Percentiles rank a stretch among this genome's conserved stretches.
Evolutionary conservation across 371 early-diverging fungal genomes (phyloP).

Genomic region (Mucor racemosus): DNA sequence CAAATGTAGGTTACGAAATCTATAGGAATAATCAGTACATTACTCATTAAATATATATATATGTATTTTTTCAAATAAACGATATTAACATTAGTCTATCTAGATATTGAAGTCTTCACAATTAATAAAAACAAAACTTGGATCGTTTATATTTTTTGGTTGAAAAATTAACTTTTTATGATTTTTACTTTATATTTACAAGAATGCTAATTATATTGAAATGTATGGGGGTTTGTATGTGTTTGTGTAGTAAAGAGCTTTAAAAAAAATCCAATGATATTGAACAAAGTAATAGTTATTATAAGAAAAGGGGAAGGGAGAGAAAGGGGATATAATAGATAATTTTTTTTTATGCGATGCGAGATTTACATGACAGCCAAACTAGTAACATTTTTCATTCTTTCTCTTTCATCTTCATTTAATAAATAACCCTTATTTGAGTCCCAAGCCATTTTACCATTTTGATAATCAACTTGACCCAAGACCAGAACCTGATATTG

Average conservation of each 20-base stretch:
- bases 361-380: slow-evolving; percentile 26
- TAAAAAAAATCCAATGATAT: background rate
- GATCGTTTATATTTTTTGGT: too few species aligned
- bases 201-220: background rate
- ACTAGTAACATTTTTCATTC: slow-evolving; percentile 46
- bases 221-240: background rate
- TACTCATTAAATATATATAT: too few species aligned
- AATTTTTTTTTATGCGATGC: background rate
- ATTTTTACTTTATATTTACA: slow-evolving; percentile 3
- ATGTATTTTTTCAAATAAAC: too few species aligned
- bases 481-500: slow-evolving; percentile 52
- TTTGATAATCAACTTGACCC: slow-evolving; percentile 39
- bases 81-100: too few species aligned
- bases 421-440: slow-evolving; percentile 35
- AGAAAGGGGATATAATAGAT: background rate
- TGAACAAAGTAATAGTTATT: background rate
- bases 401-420: slow-evolving; percentile 39
- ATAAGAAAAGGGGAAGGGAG: background rate
- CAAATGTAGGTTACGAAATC: too few species aligned
- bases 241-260: too few species aligned
- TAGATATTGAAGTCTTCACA: too few species aligned
- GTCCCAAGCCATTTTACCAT: slow-evolving; percentile 39
- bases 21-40: too few species aligned
- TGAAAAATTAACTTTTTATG: too few species aligned
- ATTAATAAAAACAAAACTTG: too few species aligned